Percentiles rank a stretch among this genome's conserved stretches.
Evolutionary conservation across 2,329 filamentous ascomycete species (phyloP).

Genomic region (Cladophialophora chaetospira): DNA sequence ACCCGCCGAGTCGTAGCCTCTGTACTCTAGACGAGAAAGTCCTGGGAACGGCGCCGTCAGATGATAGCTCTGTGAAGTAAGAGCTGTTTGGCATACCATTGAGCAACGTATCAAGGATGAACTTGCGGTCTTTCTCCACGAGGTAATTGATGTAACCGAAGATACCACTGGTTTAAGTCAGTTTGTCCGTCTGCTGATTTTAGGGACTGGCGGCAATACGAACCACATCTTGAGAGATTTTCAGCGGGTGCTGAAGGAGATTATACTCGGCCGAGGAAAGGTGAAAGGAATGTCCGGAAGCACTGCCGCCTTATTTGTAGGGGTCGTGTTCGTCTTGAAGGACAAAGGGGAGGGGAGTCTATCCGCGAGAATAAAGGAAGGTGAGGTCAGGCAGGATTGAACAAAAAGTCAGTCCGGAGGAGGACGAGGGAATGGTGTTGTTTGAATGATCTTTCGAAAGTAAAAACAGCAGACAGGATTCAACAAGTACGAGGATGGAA

Average conservation of each 20-base stretch:
- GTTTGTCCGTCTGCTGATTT: background rate
- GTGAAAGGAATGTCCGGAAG: conserved; percentile 4
- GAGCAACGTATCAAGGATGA: conserved; percentile 91
- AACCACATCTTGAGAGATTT: conserved; percentile 26
- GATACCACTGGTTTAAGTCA: conserved; percentile 67
- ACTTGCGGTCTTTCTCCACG: conserved; percentile 97
- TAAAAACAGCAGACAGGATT: background rate
- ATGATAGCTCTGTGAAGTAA: background rate
- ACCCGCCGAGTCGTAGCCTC: conserved; percentile 97
- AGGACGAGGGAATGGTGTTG: too few relatives aligned
- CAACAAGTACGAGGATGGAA: background rate
- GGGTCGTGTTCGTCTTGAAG: conserved; percentile 1
- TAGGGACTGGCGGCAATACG: background rate
- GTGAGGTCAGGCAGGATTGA: conserved; percentile 7
- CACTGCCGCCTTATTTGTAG: background rate
- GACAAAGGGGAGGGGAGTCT: conserved; percentile 15
- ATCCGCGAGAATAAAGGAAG: conserved; percentile 18
- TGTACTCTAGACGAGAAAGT: conserved; percentile 93
- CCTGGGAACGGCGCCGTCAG: conserved; percentile 55
- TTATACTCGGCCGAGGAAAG: conserved; percentile 1
- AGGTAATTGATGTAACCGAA: conserved; percentile 99
- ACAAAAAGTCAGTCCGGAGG: background rate
- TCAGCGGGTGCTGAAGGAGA: background rate
- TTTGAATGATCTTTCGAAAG: background rate
- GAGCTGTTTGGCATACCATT: conserved; percentile 68